Base-by-base conservation (phyloP, 1,284 basidiomycete species). In the Cryptococcus sp. region DNA sequence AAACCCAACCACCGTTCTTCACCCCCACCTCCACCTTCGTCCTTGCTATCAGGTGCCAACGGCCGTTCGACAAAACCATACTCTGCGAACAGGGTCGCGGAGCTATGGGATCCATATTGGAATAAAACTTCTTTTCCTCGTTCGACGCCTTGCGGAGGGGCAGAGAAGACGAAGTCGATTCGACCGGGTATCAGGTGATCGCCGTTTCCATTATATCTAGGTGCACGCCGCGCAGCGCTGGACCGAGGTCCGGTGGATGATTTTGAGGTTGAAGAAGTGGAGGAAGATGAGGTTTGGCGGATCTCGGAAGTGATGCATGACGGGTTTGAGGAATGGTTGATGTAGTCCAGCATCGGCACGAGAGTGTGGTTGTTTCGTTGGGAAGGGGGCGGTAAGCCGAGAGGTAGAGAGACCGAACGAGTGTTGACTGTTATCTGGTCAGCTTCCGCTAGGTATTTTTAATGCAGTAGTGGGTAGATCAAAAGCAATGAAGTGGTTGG, bases 301-400 rank as follows among this genome's bases (percentile, higher is more conserved):
- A 62, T 72, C 57, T 52, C 56, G 56, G 62, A 68, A 17, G 68
- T 65, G 15, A 60, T 61, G 5, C 63, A 20, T 6, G 48, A 39
- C 19, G 70, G 63, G 2, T 66, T 51, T 22, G 77, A 73, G 5
- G 82, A 81, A 65, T 94, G 91, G 68, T 94, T 93, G 17, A 89
- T 89, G 64, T 93, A 88, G 75, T 94, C 91, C 42, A 93, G 81
- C 50, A 93, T 80, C 7, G 91, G 92, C 65, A 89, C 90, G 64
- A 94, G 82, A 0, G 90, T 88, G 63, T 92, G 78, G 71, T 94
- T 93, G 70, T 90, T 72, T 27, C 74, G 65, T 40, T 74, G 65
- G 1, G 66, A 60, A 8, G 83, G 82, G 66, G 79, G 79, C 3
- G 78, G 72, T 19, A 80, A 72, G 58, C 83, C 84, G n/a, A 92